Conservation (phyloP, 139 green algal species). For the Choricystis sp. region DNA sequence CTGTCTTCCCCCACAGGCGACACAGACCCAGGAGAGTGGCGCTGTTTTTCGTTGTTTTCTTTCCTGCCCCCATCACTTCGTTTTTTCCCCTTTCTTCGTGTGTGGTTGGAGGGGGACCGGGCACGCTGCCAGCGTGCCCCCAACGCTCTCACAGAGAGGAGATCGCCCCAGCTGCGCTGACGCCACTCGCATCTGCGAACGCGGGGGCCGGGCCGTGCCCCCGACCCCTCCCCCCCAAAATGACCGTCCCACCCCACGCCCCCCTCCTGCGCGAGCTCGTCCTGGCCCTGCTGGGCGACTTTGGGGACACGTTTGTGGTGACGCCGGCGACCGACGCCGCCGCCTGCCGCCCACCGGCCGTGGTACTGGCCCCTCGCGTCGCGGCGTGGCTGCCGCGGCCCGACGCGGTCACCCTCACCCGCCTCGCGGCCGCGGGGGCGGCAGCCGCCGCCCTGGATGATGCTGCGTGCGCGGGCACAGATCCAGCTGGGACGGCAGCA, state of each 20-base stretch:
- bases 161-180: neutral
- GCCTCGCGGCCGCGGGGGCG: constrained; percentile 35
- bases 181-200: neutral
- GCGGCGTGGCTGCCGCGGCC: constrained; percentile 16
- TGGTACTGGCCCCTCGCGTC: neutral
- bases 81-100: neutral
- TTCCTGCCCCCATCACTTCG: no score
- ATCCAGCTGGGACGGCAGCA: neutral
- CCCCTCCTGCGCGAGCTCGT: constrained; percentile 65
- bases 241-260: neutral
- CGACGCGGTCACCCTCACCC: constrained; percentile 6
- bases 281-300: constrained; percentile 50
- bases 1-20: no score
- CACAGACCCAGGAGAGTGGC: no score
- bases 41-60: no score
- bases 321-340: neutral
- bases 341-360: neutral
- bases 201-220: neutral
- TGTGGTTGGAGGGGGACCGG: neutral
- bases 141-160: neutral
- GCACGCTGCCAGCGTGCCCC: neutral
- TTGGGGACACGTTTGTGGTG: constrained; percentile 64
- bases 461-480: neutral
- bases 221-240: neutral
- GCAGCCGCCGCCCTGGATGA: constrained; percentile 35